Percentiles rank a stretch among this genome's conserved stretches.
phyloP scores from a whole-genome alignment of 176 grass and related monocot genomes.

The Paspalum notatum region DNA sequence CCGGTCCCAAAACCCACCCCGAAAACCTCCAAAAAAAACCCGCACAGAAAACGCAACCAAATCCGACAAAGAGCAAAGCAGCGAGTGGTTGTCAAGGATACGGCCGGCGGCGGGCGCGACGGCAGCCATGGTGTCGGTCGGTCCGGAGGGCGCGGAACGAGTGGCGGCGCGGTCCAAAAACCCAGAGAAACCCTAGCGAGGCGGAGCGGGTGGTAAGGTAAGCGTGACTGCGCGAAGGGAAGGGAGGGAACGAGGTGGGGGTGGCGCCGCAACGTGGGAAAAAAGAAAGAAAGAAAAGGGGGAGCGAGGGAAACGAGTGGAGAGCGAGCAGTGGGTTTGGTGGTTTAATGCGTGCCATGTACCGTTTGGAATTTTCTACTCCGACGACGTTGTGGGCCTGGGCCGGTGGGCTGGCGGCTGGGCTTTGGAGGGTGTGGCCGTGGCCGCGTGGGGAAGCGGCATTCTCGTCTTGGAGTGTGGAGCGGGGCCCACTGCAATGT shows the following conservation, averaged over 20 bases:
- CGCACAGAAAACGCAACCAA: not conserved
- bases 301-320: slow-evolving; percentile 35
- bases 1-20: not conserved
- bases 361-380: slow-evolving; percentile 27
- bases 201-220: slow-evolving; percentile 11
- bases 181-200: slow-evolving; percentile 54
- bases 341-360: not conserved
- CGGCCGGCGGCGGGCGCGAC: slow-evolving; percentile 57
- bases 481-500: not conserved
- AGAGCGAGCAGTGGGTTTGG: slow-evolving; percentile 14
- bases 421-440: not conserved
- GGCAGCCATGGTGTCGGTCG: slow-evolving; percentile 58
- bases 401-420: not conserved
- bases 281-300: slow-evolving; percentile 30
- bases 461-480: not conserved
- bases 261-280: slow-evolving; percentile 8
- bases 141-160: slow-evolving; percentile 6
- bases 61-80: not conserved
- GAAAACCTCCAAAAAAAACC: slow-evolving; percentile 1
- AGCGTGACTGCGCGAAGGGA: not conserved
- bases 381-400: not conserved
- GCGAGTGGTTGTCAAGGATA: slow-evolving; percentile 47
- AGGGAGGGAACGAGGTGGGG: too few species aligned
- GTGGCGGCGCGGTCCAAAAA: slow-evolving; percentile 40
- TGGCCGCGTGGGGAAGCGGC: too few species aligned